Evolutionary conservation across 768 basidiomycete species (phyloP).

Genomic region (Boletales sp.): DNA sequence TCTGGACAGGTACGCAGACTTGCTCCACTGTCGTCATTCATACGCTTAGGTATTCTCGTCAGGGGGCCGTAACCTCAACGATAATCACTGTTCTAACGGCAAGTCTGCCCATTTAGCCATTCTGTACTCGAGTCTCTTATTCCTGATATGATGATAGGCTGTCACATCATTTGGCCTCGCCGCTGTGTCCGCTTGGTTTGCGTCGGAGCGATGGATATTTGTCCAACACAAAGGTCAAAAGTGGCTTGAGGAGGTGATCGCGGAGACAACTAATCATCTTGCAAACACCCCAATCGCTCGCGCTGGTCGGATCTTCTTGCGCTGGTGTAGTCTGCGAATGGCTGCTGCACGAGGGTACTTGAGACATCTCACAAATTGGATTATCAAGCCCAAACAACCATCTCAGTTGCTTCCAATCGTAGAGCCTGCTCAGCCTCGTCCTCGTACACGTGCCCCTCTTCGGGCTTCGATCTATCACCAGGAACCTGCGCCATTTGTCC

Average conservation of each 20-base stretch:
- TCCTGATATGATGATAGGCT: constrained; percentile 13
- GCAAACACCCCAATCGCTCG: constrained; percentile 25
- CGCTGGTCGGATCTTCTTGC: constrained; percentile 20
- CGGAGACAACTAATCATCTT: constrained; percentile 25
- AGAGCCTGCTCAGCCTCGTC: constrained; percentile 18
- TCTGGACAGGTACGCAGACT: constrained; percentile 54
- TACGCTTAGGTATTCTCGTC: constrained; percentile 12
- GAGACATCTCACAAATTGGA: constrained; percentile 21
- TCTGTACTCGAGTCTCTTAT: constrained; percentile 7
- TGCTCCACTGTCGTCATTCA: constrained; percentile 20
- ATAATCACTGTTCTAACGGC: constrained; percentile 72
- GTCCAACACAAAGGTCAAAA: constrained; percentile 46
- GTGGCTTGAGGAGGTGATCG: constrained; percentile 47
- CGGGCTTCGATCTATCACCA: constrained; percentile 17
- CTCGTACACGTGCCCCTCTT: constrained; percentile 8
- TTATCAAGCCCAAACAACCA: constrained; percentile 21
- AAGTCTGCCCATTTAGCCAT: constrained; percentile 11
- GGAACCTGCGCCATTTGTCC: constrained; percentile 16
- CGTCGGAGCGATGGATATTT: constrained; percentile 49
- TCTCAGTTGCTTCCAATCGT: constrained; percentile 21
- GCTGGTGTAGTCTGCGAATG: constrained; percentile 23
- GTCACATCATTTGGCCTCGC: constrained; percentile 42
- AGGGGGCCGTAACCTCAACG: constrained; percentile 61
- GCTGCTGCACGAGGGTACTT: constrained; percentile 18
- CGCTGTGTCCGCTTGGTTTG: constrained; percentile 53